phyloP scores from a whole-genome alignment of 805 yeast species.

The Barnettozyma wickerhamii region DNA sequence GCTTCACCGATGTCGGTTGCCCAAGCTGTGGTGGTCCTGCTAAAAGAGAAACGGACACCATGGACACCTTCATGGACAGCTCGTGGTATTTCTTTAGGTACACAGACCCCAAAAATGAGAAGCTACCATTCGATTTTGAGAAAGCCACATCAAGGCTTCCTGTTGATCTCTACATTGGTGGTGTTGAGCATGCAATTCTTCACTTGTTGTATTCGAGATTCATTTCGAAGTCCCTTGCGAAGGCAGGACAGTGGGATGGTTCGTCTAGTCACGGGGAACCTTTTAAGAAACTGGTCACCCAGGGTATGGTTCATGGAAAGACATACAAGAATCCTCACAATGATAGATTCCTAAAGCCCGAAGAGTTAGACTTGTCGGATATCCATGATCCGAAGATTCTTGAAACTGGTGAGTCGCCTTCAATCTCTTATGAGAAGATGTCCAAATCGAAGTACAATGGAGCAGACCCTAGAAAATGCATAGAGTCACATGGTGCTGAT shows the following conservation, averaged over 20 bases:
- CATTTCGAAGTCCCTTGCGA: conserved; percentile 70
- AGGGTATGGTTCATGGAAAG: conserved; percentile 97
- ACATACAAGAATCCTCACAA: conserved; percentile 70
- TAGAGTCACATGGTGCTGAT: conserved; percentile 80
- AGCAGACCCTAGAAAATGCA: conserved; percentile 80
- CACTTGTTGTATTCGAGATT: conserved; percentile 87
- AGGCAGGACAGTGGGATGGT: conserved; percentile 68
- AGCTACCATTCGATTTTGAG: conserved; percentile 47
- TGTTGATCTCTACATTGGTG: conserved; percentile 89
- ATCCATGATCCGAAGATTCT: conserved; percentile 41
- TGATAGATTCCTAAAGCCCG: conserved; percentile 74
- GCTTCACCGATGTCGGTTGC: conserved; percentile 70
- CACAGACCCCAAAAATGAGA: conserved; percentile 62
- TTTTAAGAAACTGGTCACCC: conserved; percentile 73
- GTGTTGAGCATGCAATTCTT: conserved; percentile 94
- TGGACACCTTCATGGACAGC: conserved; percentile 98
- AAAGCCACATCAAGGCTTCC: conserved; percentile 59
- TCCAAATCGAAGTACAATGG: conserved; percentile 95
- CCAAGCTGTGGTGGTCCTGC: conserved; percentile 78
- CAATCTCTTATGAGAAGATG: conserved; percentile 80
- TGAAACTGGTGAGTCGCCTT: conserved; percentile 48
- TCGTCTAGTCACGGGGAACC: conserved; percentile 66
- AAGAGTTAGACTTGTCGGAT: conserved; percentile 52
- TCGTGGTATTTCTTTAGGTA: conserved; percentile 95
- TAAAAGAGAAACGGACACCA: conserved; percentile 90